These are phyloP conservation scores for Orychophragmus violaceus DNA, from an alignment of 345 rosid genomes.

Conservation along the genomic window DNA sequence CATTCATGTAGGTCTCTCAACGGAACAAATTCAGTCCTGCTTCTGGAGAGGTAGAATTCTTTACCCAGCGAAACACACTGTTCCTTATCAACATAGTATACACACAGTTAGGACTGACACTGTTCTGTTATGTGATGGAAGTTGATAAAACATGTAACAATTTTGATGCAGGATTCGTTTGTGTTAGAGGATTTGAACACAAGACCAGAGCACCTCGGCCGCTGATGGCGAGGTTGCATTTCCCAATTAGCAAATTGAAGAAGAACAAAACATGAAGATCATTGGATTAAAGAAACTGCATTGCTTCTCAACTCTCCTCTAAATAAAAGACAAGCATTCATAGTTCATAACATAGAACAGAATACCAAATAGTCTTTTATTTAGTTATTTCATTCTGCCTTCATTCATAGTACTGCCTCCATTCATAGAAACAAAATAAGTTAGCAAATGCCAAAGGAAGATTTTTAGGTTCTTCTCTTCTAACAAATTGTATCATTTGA, in stretches of 20 bases:
- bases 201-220: constrained; percentile 78
- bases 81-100: neutral
- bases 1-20: too few species aligned
- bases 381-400: neutral
- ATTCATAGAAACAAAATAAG: neutral
- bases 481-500: constrained; percentile 6
- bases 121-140: neutral
- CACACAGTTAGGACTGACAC: neutral
- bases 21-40: too few species aligned
- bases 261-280: constrained; percentile 7
- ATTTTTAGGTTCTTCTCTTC: neutral
- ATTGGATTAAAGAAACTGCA: neutral
- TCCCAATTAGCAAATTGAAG: too few species aligned
- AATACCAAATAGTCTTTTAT: neutral
- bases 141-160: neutral
- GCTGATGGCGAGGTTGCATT: too few species aligned
- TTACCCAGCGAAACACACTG: constrained; percentile 1
- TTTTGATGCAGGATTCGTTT: too few species aligned
- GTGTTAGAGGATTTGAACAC: constrained; percentile 83
- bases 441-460: neutral
- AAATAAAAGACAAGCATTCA: constrained; percentile 14
- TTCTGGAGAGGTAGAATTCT: too few species aligned
- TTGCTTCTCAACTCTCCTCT: neutral
- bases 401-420: neutral
- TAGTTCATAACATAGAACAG: too few species aligned